Evolutionary conservation across 768 basidiomycete genomes (phyloP), one percentile per base, ranked within the genome.

Genomic region (Mycena leptocephala): DNA sequence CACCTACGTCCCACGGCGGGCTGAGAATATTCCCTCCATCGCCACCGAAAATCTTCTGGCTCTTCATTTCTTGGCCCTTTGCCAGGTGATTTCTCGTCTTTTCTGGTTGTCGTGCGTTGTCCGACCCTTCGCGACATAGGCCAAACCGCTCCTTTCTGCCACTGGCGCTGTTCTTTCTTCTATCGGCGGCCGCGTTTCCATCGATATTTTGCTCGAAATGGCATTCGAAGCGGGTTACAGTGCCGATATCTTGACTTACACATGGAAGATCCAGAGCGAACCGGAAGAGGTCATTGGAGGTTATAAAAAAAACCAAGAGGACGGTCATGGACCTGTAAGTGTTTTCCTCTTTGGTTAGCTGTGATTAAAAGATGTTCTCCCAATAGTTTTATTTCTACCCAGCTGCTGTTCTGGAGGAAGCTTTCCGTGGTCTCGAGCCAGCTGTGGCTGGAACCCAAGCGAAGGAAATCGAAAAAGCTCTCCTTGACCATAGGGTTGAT

Each of bases 271-370:
- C 18, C 63, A 64, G 63, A 59, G 58, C 11, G 58, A 59, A 35
- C 58, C 58, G 8, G 58, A 59, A 20, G 58, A 59, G 24, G 58
- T 59, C 35, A 59, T 59, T 20, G 58, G 58, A 4, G 55, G 61
- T 7, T 62, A 41, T 37, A 51, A 51, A 51, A 65, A 65, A 46
- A 65, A 65, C 46, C 64, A 65, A 32, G 43, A 65, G 64, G 61
- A 65, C 22, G 64, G 64, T 5, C 64, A 28, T 51, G 64, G 64
- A 51, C 43, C 64, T 32, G 64, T 65, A 51, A 30, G 46, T 48
- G 0, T 41, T 11, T 62, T 11, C 24, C 56, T 16, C 18, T 51
- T 39, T 20, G n/a, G 6, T 24, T 5, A 22, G n/a, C 5, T 24
- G 24, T 11, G 10, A 62, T 62, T 39, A 5, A 39, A 5, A 11